Conservation (phyloP, 2,329 filamentous ascomycete genomes). For the Rutstroemia sp. region DNA sequence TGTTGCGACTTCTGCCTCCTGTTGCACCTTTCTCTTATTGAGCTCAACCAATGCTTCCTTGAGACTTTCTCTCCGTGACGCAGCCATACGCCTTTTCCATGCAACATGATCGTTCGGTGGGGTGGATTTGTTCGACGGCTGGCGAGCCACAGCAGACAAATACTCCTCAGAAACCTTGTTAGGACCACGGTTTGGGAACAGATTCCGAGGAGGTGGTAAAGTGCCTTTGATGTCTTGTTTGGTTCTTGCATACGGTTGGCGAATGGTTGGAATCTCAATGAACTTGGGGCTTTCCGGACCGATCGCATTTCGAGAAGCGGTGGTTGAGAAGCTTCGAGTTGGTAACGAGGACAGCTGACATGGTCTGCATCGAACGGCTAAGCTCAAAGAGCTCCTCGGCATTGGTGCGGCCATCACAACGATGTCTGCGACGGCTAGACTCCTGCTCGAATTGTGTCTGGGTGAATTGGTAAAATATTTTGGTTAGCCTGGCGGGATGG, state of each 20-base stretch:
- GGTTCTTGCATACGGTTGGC: conserved; percentile 48
- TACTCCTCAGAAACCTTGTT: conserved; percentile 57
- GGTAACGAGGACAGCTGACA: conserved; percentile 16
- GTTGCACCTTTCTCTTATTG: conserved; percentile 52
- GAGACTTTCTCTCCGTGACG: conserved; percentile 63
- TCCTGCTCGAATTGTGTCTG: not conserved
- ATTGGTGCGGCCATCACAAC: conserved; percentile 24
- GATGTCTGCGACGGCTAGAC: not conserved
- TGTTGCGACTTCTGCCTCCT: conserved; percentile 31
- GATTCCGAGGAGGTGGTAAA: conserved; percentile 72
- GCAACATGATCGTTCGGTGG: conserved; percentile 30
- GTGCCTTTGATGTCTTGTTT: conserved; percentile 58
- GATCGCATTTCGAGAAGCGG: conserved; percentile 39
- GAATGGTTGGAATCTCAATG: conserved; percentile 70
- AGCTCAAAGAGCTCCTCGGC: conserved; percentile 23
- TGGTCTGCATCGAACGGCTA: conserved; percentile 27
- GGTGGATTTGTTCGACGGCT: conserved; percentile 33
- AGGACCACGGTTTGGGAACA: conserved; percentile 58
- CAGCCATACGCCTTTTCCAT: conserved; percentile 71
- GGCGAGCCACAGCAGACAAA: conserved; percentile 50
- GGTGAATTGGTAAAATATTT: conserved; percentile 12
- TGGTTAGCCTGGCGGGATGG: conserved; percentile 10
- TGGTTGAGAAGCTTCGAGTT: conserved; percentile 39
- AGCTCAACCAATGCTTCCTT: conserved; percentile 63
- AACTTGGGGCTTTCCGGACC: conserved; percentile 84